Conservation (phyloP, 257 asterid species). For the Solanum chmielewskii region DNA sequence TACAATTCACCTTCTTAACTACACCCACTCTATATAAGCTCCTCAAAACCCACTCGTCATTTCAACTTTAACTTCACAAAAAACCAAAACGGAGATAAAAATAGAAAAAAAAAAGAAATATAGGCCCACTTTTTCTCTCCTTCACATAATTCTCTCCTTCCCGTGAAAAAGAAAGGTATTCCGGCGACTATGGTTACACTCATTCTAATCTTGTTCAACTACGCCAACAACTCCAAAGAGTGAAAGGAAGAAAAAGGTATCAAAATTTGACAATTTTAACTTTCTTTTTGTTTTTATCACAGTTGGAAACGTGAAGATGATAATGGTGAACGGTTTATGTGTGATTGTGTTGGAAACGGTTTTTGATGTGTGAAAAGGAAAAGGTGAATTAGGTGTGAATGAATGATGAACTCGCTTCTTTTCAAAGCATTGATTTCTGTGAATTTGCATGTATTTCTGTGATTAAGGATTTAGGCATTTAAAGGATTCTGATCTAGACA, state of each 20-base stretch:
- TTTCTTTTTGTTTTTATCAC: not conserved
- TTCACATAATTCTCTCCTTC: not conserved
- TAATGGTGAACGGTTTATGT: not conserved
- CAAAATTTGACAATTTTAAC: not conserved
- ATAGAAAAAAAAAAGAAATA: not conserved
- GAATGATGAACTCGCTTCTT: not conserved
- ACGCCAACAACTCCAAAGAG: not conserved
- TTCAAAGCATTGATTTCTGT: not conserved
- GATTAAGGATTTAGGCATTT: not conserved
- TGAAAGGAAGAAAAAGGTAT: not conserved
- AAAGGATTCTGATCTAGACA: not conserved
- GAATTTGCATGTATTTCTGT: not conserved
- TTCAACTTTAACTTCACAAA: not conserved
- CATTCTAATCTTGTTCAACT: not conserved
- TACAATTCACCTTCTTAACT: not conserved
- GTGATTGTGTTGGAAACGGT: not conserved
- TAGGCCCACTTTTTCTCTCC: not conserved
- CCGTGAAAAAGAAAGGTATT: not conserved
- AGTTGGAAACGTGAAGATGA: not conserved
- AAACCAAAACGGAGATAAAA: not conserved
- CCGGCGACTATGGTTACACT: not conserved
- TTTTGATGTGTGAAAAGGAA: not conserved
- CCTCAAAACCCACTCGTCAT: not conserved
- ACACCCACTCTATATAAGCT: not conserved
- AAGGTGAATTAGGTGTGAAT: not conserved